Evolutionary conservation across 1,139 yeast genomes (phyloP), one percentile per base, ranked within the genome.

Genomic region (Yamadazyma siamensis): DNA sequence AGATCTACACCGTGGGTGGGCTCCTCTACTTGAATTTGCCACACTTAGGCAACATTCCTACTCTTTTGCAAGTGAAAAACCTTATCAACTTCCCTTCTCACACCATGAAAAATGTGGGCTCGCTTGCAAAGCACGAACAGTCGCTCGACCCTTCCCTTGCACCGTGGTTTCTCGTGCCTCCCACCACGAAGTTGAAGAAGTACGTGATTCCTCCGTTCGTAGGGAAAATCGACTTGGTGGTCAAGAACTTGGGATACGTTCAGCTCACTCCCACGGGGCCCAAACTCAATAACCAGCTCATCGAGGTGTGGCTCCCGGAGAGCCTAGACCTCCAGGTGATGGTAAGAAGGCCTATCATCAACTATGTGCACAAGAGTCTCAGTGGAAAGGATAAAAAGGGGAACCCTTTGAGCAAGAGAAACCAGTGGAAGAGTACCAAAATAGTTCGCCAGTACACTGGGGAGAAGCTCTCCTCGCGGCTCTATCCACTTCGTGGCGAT

Each of bases 171-270:
- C 11, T 40, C 2, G 18, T 40, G 3, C 26, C 35, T 1, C 43
- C 44, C 6, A 36, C 44, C n/a, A 25, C 37, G n/a, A 28, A 38
- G 5, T 49, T 70, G 41, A 61, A 53, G 2, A 57, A 76, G 32
- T 77, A 62, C 38, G 60, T 72, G 3, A 59, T 81, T 4, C 88
- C 89, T 0, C 84, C 85, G n/a, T 80, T 80, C 42, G 60, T 58
- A 31, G 94, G 89, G 0, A 59, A 77, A 2, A 62, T 82, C 13
- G 91, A 84, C 44, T 47, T 86, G 16, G 85, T 85, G 0, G 47
- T 87, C 10, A 75, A 79, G 29, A 82, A 82, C 32, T 50, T 82
- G 11, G 95, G 95, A 0, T 77, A 73, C 40, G 43, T 86, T 2
- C 77, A 79, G 32, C 51, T 86, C 21, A 71, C 71, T 15, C 79